These are phyloP conservation scores for Linum trigynum DNA, from an alignment of 345 rosid genomes.

Conservation along the genomic window DNA sequence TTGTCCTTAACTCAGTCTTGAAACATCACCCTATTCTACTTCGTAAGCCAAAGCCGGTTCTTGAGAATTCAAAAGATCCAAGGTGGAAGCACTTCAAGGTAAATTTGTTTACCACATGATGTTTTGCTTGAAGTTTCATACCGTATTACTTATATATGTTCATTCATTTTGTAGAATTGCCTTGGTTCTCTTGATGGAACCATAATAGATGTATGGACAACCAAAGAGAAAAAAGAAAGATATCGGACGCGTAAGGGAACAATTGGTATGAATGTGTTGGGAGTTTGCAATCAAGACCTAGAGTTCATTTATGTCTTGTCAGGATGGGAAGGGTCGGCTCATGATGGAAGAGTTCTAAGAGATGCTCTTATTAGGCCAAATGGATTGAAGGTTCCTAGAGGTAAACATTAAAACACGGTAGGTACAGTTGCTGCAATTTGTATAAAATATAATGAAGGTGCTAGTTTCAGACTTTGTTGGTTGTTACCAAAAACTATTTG, in stretches of 20 bases:
- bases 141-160: too few species aligned
- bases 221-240: neutral
- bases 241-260: neutral
- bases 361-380: slow-evolving; percentile 1
- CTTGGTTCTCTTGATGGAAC: too few species aligned
- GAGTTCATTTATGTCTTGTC: slow-evolving; percentile 2
- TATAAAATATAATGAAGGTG: too few species aligned
- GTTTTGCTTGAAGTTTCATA: too few species aligned
- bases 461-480: too few species aligned
- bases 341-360: neutral
- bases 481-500: neutral
- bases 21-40: neutral
- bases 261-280: neutral
- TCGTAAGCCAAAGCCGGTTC: neutral
- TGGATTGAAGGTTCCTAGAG: slow-evolving; percentile 2
- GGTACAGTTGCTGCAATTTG: too few species aligned
- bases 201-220: neutral
- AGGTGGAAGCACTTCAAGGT: slow-evolving; percentile 7
- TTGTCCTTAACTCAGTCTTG: neutral
- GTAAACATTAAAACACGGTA: too few species aligned
- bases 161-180: too few species aligned
- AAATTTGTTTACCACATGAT: too few species aligned
- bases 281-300: neutral
- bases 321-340: slow-evolving; percentile 6
- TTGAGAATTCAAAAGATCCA: neutral